These are phyloP conservation scores for Backusella tuberculispora DNA, from an alignment of 192 early-diverging fungal genomes.

Conservation along the genomic window DNA sequence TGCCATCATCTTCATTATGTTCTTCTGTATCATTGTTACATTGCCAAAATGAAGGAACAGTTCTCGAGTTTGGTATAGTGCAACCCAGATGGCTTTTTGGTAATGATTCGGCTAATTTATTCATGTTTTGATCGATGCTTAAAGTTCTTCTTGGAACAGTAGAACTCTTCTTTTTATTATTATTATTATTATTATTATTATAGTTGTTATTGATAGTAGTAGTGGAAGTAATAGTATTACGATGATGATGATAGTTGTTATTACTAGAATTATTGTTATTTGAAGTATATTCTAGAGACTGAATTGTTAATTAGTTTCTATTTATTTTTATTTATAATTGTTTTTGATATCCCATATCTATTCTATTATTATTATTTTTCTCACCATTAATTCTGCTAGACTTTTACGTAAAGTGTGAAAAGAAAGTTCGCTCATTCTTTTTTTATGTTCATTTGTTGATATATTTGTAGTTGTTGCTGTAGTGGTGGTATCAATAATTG, in stretches of 20 bases:
- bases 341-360: neutral
- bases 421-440: constrained; percentile 12
- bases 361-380: neutral
- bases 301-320: neutral
- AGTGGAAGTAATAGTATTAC: neutral
- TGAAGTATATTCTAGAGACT: neutral
- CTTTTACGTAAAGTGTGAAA: constrained; percentile 11
- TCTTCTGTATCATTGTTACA: neutral
- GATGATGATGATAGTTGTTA: no score
- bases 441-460: neutral
- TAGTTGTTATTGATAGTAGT: neutral
- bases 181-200: neutral
- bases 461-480: neutral
- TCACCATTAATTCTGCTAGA: constrained; percentile 9
- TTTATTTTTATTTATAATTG: neutral
- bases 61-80: constrained; percentile 8
- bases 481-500: neutral
- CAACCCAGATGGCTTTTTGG: neutral
- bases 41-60: constrained; percentile 11
- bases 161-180: neutral
- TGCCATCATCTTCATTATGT: neutral
- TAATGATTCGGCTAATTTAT: neutral
- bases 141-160: neutral
- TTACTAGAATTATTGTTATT: neutral
- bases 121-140: neutral